phyloP scores from a whole-genome alignment of 495 filamentous ascomycete genomes.

The Amorphotheca resinae region DNA sequence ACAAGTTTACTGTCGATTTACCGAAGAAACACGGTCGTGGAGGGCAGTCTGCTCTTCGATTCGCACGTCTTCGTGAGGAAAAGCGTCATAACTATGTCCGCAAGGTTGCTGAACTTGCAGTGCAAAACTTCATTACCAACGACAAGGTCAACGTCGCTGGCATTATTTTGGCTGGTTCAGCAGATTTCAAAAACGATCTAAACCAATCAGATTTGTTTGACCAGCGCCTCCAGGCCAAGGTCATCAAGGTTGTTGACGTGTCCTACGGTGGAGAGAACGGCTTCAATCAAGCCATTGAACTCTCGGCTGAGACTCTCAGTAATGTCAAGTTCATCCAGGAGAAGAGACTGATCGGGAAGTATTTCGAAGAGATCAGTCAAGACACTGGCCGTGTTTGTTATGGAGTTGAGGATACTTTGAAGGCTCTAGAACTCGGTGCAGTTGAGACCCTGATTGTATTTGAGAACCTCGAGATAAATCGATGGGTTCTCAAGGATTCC shows the following conservation, averaged over 20 bases:
- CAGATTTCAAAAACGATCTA: constrained; percentile 98
- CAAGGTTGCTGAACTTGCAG: constrained; percentile 93
- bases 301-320: constrained; percentile 88
- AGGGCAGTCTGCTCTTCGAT: constrained; percentile 98
- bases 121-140: constrained; percentile 95
- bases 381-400: constrained; percentile 95
- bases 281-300: constrained; percentile 97
- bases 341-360: constrained; percentile 97
- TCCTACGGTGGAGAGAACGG: constrained; percentile 98
- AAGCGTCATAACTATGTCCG: constrained; percentile 99
- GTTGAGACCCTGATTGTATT: constrained; percentile 94
- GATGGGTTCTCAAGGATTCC: constrained; percentile 75
- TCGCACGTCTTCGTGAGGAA: constrained; percentile 97
- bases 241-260: constrained; percentile 98
- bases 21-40: constrained; percentile 99
- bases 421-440: constrained; percentile 91
- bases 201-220: constrained; percentile 98
- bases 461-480: constrained; percentile 88
- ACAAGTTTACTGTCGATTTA: constrained; percentile 93
- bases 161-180: constrained; percentile 87
- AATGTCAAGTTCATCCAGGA: constrained; percentile 99
- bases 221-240: constrained; percentile 75
- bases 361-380: constrained; percentile 97
- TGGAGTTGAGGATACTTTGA: constrained; percentile 92
- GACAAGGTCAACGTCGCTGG: constrained; percentile 97